phyloP scores from a whole-genome alignment of 2,329 filamentous ascomycete species.

The Hymenoscyphus linearis region DNA sequence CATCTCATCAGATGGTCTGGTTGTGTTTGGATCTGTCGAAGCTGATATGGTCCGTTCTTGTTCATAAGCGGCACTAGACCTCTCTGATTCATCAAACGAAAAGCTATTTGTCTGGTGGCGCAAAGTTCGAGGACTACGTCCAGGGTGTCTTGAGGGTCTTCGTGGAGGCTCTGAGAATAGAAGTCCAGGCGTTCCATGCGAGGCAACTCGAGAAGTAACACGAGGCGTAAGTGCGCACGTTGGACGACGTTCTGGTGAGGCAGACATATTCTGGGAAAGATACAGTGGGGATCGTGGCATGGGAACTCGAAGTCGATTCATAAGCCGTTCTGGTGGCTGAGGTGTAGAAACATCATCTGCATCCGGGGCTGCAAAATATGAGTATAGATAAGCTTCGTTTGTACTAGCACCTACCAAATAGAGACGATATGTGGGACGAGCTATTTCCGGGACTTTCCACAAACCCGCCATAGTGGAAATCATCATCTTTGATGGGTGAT shows the following conservation, averaged over 20 bases:
- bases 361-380: slow-evolving; percentile 3
- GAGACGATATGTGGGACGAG: slow-evolving; percentile 14
- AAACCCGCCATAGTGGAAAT: slow-evolving; percentile 29
- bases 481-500: slow-evolving; percentile 23
- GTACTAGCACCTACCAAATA: slow-evolving; percentile 15
- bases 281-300: slow-evolving; percentile 32
- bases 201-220: slow-evolving; percentile 21
- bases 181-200: slow-evolving; percentile 26
- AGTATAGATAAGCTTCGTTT: neutral
- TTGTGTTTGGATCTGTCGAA: slow-evolving; percentile 18
- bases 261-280: slow-evolving; percentile 30
- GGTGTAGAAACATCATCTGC: slow-evolving; percentile 29
- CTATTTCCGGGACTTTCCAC: slow-evolving; percentile 19
- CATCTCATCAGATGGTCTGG: slow-evolving; percentile 12
- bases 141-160: slow-evolving; percentile 14
- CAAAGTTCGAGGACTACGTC: slow-evolving; percentile 20
- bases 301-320: slow-evolving; percentile 10
- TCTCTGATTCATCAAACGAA: slow-evolving; percentile 32
- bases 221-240: slow-evolving; percentile 25
- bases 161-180: slow-evolving; percentile 31
- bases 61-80: slow-evolving; percentile 29
- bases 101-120: slow-evolving; percentile 34
- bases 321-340: slow-evolving; percentile 15
- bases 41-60: slow-evolving; percentile 23
- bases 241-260: slow-evolving; percentile 26